Evolutionary conservation across 257 asterid genomes (phyloP).

Genomic region (Sherardia arvensis): DNA sequence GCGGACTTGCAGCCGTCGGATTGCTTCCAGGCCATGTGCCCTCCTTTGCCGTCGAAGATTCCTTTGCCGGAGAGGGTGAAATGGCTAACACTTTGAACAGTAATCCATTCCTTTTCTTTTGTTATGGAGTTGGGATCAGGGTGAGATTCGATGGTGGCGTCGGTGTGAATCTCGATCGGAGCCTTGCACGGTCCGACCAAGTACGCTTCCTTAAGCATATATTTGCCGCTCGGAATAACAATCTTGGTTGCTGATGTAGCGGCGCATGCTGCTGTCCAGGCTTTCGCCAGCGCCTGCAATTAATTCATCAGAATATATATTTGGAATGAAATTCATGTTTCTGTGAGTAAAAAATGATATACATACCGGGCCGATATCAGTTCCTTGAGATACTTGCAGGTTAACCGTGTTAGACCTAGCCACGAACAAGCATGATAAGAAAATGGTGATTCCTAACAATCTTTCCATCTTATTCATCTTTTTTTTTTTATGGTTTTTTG

Average conservation of each 20-base stretch:
- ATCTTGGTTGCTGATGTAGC: constrained; percentile 14
- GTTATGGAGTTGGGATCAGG: constrained; percentile 16
- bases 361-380: constrained; percentile 19
- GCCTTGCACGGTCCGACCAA: constrained; percentile 26
- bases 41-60: constrained; percentile 40
- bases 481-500: no score
- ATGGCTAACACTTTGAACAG: constrained; percentile 21
- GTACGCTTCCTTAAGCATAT: constrained; percentile 14
- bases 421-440: not conserved
- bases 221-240: constrained; percentile 31
- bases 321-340: not conserved
- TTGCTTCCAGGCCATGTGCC: constrained; percentile 25
- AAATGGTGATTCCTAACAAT: not conserved
- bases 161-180: constrained; percentile 25
- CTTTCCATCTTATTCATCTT: not conserved
- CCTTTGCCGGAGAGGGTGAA: constrained; percentile 45
- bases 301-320: not conserved
- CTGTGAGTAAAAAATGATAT: not conserved
- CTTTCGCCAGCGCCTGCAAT: constrained; percentile 33
- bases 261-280: constrained; percentile 32
- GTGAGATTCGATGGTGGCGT: constrained; percentile 31
- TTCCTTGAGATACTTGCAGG: not conserved
- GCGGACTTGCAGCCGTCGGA: constrained; percentile 27
- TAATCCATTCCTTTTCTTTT: constrained; percentile 30
- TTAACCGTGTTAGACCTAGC: not conserved